These are phyloP conservation scores for Trichoderma brevicompactum DNA, from an alignment of 2,329 filamentous ascomycete species.

Conservation along the genomic window DNA sequence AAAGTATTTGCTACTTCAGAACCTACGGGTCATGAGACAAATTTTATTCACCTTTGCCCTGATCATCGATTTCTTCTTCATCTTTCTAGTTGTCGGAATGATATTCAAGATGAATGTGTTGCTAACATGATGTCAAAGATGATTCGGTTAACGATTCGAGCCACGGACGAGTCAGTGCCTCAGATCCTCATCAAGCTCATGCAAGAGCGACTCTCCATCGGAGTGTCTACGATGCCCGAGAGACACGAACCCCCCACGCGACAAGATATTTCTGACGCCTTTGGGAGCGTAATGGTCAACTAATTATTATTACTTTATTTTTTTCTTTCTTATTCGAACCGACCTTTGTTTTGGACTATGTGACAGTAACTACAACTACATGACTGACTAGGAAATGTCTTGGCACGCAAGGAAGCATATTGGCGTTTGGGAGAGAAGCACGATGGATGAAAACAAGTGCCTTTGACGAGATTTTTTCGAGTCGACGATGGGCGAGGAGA, in stretches of 20 bases:
- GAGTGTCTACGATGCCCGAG: slow-evolving; percentile 50
- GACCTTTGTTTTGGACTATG: slow-evolving; percentile 21
- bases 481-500: slow-evolving; percentile 5
- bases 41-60: slow-evolving; percentile 25
- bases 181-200: slow-evolving; percentile 80
- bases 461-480: slow-evolving; percentile 3
- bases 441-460: slow-evolving; percentile 15
- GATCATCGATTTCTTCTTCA: not conserved
- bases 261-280: slow-evolving; percentile 59
- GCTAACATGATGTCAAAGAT: slow-evolving; percentile 62
- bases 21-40: slow-evolving; percentile 28
- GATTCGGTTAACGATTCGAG: slow-evolving; percentile 91
- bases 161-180: slow-evolving; percentile 89
- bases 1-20: slow-evolving; percentile 29
- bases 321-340: slow-evolving; percentile 13
- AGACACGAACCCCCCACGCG: slow-evolving; percentile 48
- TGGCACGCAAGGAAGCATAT: slow-evolving; percentile 51
- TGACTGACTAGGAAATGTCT: slow-evolving; percentile 43
- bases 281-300: slow-evolving; percentile 60
- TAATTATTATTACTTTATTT: slow-evolving; percentile 29
- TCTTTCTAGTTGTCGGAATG: not conserved
- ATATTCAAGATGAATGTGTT: not conserved
- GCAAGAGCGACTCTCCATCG: slow-evolving; percentile 75
- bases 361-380: slow-evolving; percentile 22
- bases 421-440: slow-evolving; percentile 36